Evolutionary conservation across 164 flowering plant genomes (phyloP).

Genomic region (Stephania cephalantha): DNA sequence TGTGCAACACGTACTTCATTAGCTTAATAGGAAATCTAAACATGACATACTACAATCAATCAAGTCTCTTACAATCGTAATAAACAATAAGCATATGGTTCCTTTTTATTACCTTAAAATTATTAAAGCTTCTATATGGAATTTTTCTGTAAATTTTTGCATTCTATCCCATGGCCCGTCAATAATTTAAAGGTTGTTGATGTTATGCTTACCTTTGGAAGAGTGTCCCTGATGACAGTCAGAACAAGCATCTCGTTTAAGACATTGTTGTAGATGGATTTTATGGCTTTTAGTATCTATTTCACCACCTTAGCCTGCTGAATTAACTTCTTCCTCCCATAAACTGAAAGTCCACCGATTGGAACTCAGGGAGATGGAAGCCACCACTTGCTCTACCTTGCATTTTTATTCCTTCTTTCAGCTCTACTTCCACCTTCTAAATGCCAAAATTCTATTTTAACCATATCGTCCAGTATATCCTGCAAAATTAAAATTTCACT

Average conservation of each 20-base stretch:
- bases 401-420: conserved; percentile 57
- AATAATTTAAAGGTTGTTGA: conserved; percentile 7
- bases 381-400: conserved; percentile 77
- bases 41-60: too few species aligned
- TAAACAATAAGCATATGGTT: too few species aligned
- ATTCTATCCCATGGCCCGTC: too few species aligned
- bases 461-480: conserved; percentile 83
- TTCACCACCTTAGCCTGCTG: conserved; percentile 53
- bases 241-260: conserved; percentile 81
- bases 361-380: conserved; percentile 87
- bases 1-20: too few species aligned
- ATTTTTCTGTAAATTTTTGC: too few species aligned
- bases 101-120: too few species aligned
- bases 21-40: too few species aligned
- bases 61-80: too few species aligned
- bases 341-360: conserved; percentile 54
- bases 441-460: conserved; percentile 84
- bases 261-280: conserved; percentile 58
- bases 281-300: conserved; percentile 88
- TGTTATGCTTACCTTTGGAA: conserved; percentile 51
- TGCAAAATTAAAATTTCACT: conserved; percentile 20
- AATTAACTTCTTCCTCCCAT: conserved; percentile 49
- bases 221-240: conserved; percentile 43
- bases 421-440: conserved; percentile 80
- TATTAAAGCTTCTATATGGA: too few species aligned